A percentile compares a stretch with the other conserved stretches of the same genome.
Evolutionary conservation across 2,329 filamentous ascomycete species (phyloP).

Genomic region (Microsporum audouinii): DNA sequence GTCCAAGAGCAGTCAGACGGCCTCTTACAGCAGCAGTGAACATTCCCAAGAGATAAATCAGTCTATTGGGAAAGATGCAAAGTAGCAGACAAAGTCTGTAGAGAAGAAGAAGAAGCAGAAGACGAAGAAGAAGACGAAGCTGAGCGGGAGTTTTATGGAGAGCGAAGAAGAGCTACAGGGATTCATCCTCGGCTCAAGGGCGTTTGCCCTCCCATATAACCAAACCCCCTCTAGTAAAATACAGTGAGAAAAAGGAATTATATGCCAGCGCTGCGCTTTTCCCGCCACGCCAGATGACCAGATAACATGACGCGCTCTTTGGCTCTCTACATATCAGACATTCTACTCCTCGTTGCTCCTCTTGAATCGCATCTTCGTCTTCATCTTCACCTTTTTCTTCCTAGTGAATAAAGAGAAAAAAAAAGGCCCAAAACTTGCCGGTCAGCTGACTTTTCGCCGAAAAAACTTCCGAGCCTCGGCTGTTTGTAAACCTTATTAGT

Average conservation of each 20-base stretch:
- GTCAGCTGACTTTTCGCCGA: conserved; percentile 4
- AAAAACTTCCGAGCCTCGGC: conserved; percentile 3
- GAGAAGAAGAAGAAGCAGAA: conserved; percentile 9
- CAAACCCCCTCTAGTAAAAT: background rate
- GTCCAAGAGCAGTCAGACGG: conserved; percentile 32
- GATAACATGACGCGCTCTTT: background rate
- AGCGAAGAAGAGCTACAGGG: background rate
- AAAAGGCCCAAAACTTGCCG: background rate
- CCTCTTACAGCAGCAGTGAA: conserved; percentile 35
- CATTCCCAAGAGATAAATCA: conserved; percentile 21
- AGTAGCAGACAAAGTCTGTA: conserved; percentile 6
- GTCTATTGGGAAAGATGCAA: conserved; percentile 5
- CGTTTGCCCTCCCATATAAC: too few relatives aligned
- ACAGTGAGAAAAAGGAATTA: conserved; percentile 4
- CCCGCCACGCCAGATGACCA: background rate
- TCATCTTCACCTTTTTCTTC: background rate
- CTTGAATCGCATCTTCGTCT: background rate
- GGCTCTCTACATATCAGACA: background rate
- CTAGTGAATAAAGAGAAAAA: background rate
- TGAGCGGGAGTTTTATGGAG: conserved; percentile 14
- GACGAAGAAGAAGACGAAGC: conserved; percentile 8
- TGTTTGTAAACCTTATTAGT: background rate
- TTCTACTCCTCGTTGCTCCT: background rate
- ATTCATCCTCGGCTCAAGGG: background rate
- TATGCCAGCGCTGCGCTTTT: background rate